These are phyloP conservation scores for Pythium aquatile DNA, from an alignment of 352 stramenopile species.

Conservation along the genomic window DNA sequence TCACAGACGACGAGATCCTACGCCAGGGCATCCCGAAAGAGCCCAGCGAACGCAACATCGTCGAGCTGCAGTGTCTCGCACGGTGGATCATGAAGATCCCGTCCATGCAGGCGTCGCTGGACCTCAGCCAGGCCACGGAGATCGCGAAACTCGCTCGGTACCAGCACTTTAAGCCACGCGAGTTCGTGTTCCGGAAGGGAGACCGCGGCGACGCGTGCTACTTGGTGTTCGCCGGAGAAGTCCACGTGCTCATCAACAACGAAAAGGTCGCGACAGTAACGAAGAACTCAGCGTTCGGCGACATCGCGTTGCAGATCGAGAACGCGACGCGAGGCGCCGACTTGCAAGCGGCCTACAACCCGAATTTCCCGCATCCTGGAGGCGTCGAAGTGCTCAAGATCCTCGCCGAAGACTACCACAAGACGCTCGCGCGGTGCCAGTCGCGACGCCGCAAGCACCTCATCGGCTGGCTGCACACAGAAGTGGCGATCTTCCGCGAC, in stretches of 20 bases:
- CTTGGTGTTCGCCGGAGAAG: slow-evolving; percentile 56
- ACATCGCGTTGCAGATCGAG: slow-evolving; percentile 69
- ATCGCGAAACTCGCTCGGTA: slow-evolving; percentile 68
- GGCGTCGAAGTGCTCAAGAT: slow-evolving; percentile 67
- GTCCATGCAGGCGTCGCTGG: slow-evolving; percentile 62
- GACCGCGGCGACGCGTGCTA: slow-evolving; percentile 68
- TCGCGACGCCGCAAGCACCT: slow-evolving; percentile 62
- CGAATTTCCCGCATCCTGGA: slow-evolving; percentile 1
- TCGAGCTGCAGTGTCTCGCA: slow-evolving; percentile 69
- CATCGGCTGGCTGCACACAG: slow-evolving; percentile 64
- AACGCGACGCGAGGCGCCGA: slow-evolving; percentile 73
- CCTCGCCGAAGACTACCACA: slow-evolving; percentile 69
- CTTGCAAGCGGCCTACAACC: slow-evolving; percentile 37
- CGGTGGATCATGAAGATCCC: slow-evolving; percentile 78
- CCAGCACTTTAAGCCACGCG: slow-evolving; percentile 41
- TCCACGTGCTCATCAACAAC: slow-evolving; percentile 63
- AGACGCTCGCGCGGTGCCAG: slow-evolving; percentile 62
- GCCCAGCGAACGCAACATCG: slow-evolving; percentile 60
- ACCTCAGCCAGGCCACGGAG: slow-evolving; percentile 65
- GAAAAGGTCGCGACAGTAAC: slow-evolving; percentile 53
- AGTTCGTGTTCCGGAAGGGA: slow-evolving; percentile 64
- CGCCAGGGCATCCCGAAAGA: slow-evolving; percentile 62
- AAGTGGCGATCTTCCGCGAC: slow-evolving; percentile 65
- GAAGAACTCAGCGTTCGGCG: slow-evolving; percentile 64
- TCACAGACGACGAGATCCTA: slow-evolving; percentile 68